These are phyloP conservation scores for Lodderomyces jiufengensis DNA, from an alignment of 1,139 yeast genomes.

Conservation along the genomic window DNA sequence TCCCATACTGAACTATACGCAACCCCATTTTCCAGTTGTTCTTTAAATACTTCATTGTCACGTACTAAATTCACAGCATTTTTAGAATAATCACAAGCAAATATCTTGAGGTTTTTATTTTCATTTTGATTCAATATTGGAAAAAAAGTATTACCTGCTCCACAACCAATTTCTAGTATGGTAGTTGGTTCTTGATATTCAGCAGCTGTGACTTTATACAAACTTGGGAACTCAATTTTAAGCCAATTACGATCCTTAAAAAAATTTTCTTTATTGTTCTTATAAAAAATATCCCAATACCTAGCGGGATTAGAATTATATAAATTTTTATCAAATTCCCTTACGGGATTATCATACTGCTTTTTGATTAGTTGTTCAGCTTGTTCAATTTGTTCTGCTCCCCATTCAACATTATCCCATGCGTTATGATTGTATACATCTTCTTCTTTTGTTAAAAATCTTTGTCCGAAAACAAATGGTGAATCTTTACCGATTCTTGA, in stretches of 20 bases:
- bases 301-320: slow-evolving; percentile 86
- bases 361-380: slow-evolving; percentile 72
- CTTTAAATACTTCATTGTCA: slow-evolving; percentile 55
- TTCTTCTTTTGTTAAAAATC: slow-evolving; percentile 65
- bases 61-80: slow-evolving; percentile 87
- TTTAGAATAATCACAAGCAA: slow-evolving; percentile 87
- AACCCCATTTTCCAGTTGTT: slow-evolving; percentile 41
- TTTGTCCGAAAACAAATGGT: slow-evolving; percentile 90
- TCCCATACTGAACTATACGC: slow-evolving; percentile 96
- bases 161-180: slow-evolving; percentile 93
- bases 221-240: slow-evolving; percentile 84
- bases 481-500: slow-evolving; percentile 75
- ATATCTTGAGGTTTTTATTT: slow-evolving; percentile 68
- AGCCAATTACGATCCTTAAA: slow-evolving; percentile 97
- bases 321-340: slow-evolving; percentile 74
- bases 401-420: slow-evolving; percentile 99
- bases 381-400: slow-evolving; percentile 75
- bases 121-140: slow-evolving; percentile 81
- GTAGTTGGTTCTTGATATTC: slow-evolving; percentile 64
- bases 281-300: slow-evolving; percentile 93
- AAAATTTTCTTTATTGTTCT: slow-evolving; percentile 86
- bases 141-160: slow-evolving; percentile 95
- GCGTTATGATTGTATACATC: slow-evolving; percentile 94
- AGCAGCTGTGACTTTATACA: slow-evolving; percentile 71
- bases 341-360: slow-evolving; percentile 80